Conservation (phyloP, 2,329 filamentous ascomycete species). For the Zasmidium cellare region DNA sequence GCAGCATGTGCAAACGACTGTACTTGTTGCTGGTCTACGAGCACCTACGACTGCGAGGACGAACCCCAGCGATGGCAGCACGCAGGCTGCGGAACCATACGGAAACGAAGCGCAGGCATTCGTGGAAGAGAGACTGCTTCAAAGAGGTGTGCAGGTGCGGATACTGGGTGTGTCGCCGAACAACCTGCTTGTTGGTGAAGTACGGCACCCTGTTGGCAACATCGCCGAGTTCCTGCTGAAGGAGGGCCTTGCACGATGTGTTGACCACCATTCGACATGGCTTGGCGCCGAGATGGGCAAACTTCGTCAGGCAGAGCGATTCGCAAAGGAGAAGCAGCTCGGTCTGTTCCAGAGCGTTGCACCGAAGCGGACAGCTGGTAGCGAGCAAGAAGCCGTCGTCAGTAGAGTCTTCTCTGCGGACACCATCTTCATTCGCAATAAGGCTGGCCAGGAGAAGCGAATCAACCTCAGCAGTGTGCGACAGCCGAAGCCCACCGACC, state of each 20-base stretch:
- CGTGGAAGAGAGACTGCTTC: slow-evolving; percentile 81
- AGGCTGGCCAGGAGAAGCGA: slow-evolving; percentile 81
- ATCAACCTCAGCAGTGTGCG: slow-evolving; percentile 91
- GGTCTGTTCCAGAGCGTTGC: slow-evolving; percentile 82
- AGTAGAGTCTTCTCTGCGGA: slow-evolving; percentile 85
- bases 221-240: slow-evolving; percentile 89
- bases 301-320: slow-evolving; percentile 82
- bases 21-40: slow-evolving; percentile 84
- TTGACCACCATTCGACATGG: slow-evolving; percentile 92
- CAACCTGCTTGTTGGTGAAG: slow-evolving; percentile 82
- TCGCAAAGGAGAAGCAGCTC: slow-evolving; percentile 72
- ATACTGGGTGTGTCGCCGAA: slow-evolving; percentile 87
- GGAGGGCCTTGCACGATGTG: slow-evolving; percentile 86
- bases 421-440: slow-evolving; percentile 81
- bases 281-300: slow-evolving; percentile 84
- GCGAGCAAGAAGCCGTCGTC: slow-evolving; percentile 77
- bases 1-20: slow-evolving; percentile 85
- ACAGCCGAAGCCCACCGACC: slow-evolving; percentile 85
- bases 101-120: slow-evolving; percentile 87
- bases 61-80: slow-evolving; percentile 73
- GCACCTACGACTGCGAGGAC: slow-evolving; percentile 86
- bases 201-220: slow-evolving; percentile 83
- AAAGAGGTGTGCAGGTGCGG: slow-evolving; percentile 79
- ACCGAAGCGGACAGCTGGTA: slow-evolving; percentile 52
- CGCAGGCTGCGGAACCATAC: slow-evolving; percentile 82